These are phyloP conservation scores for Miamiensis avidus DNA, from an alignment of 169 alveolate species.

Conservation along the genomic window DNA sequence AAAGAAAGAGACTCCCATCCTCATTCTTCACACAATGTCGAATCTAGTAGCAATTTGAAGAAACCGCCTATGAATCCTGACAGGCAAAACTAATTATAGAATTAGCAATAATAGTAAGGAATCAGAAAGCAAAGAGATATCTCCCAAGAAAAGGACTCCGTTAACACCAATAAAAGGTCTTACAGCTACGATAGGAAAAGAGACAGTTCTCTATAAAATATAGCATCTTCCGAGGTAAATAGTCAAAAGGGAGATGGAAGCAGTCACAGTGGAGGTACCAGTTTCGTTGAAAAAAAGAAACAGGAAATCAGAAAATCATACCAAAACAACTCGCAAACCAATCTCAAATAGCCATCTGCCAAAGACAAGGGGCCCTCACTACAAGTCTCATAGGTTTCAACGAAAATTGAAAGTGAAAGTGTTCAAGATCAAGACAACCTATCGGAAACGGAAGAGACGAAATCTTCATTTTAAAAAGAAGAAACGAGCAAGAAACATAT, in stretches of 20 bases:
- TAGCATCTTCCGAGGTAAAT: not conserved
- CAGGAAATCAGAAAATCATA: not conserved
- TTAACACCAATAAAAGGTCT: not conserved
- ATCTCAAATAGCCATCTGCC: no score
- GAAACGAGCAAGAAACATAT: slow-evolving; percentile 1
- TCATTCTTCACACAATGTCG: not conserved
- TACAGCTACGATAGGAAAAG: not conserved
- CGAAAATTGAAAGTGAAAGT: not conserved
- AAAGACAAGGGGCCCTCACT: no score
- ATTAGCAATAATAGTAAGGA: no score
- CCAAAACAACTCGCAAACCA: not conserved
- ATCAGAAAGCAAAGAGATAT: not conserved
- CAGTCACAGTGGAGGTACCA: not conserved
- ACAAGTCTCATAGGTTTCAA: no score
- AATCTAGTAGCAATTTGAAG: no score
- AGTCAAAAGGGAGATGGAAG: slow-evolving; percentile 15
- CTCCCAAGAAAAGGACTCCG: not conserved
- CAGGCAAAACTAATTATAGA: no score
- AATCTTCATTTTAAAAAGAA: slow-evolving; percentile 59
- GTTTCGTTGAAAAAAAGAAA: no score
- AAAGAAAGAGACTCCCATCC: slow-evolving; percentile 5
- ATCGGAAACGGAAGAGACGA: slow-evolving; percentile 18
- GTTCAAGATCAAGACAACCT: not conserved
- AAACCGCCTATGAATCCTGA: no score
- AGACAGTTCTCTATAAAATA: not conserved